phyloP scores from a whole-genome alignment of 2,329 filamentous ascomycete genomes.

The Simplicillium sp. region DNA sequence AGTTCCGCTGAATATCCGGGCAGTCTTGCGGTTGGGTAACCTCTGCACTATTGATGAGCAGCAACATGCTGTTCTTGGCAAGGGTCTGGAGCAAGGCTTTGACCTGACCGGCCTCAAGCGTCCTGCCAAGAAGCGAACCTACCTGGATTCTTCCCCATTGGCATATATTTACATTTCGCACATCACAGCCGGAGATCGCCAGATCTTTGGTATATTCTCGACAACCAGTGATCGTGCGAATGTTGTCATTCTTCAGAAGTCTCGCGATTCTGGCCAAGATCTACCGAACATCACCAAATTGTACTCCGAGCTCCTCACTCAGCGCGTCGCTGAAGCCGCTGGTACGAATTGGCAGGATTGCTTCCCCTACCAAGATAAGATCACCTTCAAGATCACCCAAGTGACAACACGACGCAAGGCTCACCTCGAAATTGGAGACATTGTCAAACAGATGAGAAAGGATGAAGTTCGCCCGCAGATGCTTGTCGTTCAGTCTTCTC shows the following conservation, averaged over 20 bases:
- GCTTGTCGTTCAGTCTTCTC: constrained; percentile 84
- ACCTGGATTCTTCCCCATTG: constrained; percentile 65
- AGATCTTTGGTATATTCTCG: constrained; percentile 91
- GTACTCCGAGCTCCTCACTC: constrained; percentile 67
- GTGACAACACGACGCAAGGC: constrained; percentile 87
- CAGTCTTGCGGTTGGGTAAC: constrained; percentile 82
- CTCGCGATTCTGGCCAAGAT: constrained; percentile 66
- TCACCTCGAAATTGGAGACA: constrained; percentile 76
- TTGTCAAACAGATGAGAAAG: constrained; percentile 81
- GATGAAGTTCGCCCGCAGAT: constrained; percentile 75
- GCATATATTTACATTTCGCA: constrained; percentile 91
- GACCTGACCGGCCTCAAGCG: constrained; percentile 69
- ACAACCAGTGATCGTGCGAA: constrained; percentile 71
- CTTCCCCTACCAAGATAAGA: constrained; percentile 77
- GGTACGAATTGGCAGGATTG: constrained; percentile 68
- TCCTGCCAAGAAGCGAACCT: constrained; percentile 53
- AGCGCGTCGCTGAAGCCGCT: constrained; percentile 54
- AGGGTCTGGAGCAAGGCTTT: constrained; percentile 88
- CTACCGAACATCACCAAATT: constrained; percentile 86
- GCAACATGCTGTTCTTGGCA: constrained; percentile 83
- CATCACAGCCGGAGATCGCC: constrained; percentile 78
- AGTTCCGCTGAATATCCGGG: constrained; percentile 76
- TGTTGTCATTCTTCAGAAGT: constrained; percentile 79
- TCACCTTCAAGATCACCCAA: constrained; percentile 79
- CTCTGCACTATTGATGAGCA: constrained; percentile 87